phyloP scores from a whole-genome alignment of 345 rosid species.

The Diplotaxis tenuifolia region DNA sequence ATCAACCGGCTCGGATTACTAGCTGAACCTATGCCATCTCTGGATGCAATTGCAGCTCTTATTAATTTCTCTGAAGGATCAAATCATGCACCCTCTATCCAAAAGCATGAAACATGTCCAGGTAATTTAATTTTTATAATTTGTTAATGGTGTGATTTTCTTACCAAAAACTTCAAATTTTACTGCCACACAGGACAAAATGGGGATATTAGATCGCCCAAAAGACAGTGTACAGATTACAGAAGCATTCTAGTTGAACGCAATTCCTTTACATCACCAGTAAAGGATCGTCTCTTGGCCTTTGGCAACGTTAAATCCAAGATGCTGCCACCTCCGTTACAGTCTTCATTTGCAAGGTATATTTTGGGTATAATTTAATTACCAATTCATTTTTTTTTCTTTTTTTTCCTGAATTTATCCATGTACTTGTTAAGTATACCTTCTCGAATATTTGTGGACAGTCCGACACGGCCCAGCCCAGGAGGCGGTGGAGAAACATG shows the following conservation, averaged over 20 bases:
- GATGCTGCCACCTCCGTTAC: conserved; percentile 64
- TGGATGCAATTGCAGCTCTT: conserved; percentile 77
- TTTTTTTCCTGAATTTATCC: not conserved
- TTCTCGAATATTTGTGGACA: conserved; percentile 30
- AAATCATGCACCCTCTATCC: conserved; percentile 41
- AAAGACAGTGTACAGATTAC: conserved; percentile 57
- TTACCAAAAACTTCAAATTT: conserved; percentile 7
- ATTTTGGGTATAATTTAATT: conserved; percentile 17
- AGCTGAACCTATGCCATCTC: conserved; percentile 85
- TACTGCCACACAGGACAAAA: conserved; percentile 64
- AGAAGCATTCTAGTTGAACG: conserved; percentile 91
- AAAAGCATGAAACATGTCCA: conserved; percentile 55
- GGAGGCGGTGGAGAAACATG: conserved; percentile 99
- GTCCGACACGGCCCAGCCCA: conserved; percentile 92
- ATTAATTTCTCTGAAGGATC: conserved; percentile 52
- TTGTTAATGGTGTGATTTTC: conserved; percentile 7
- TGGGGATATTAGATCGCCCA: conserved; percentile 83
- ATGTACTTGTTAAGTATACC: conserved; percentile 16
- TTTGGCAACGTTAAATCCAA: conserved; percentile 58
- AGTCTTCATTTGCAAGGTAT: conserved; percentile 92
- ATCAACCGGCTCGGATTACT: conserved; percentile 66
- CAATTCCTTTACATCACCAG: conserved; percentile 73
- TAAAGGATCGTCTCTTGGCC: conserved; percentile 70
- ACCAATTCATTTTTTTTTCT: not conserved
- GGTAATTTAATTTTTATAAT: conserved; percentile 37